A percentile compares a stretch with the other conserved stretches of the same genome.
These are phyloP conservation scores for Botryosphaeria dothidea DNA, from an alignment of 2,329 filamentous ascomycete species.

Conservation along the genomic window DNA sequence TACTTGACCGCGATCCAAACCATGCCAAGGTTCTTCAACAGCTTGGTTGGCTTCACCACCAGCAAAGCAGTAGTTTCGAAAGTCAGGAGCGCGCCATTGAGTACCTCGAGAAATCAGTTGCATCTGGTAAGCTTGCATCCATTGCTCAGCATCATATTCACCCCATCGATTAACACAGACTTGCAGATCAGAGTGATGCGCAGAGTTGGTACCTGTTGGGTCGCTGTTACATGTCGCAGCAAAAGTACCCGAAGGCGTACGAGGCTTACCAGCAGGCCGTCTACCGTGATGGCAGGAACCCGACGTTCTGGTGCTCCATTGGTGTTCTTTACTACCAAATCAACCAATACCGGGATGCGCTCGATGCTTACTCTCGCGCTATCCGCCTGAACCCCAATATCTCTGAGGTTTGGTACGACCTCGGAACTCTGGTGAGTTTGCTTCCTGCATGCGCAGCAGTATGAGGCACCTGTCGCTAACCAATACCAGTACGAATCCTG, in stretches of 20 bases:
- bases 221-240: constrained; percentile 98
- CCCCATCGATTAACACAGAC: background rate
- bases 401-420: constrained; percentile 98
- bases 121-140: constrained; percentile 65
- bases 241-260: constrained; percentile 98
- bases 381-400: constrained; percentile 98
- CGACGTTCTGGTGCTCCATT: constrained; percentile 99
- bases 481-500: constrained; percentile 83
- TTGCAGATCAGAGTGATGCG: constrained; percentile 82
- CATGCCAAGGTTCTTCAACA: constrained; percentile 98
- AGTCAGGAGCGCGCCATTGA: constrained; percentile 97
- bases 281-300: constrained; percentile 95
- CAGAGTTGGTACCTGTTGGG: constrained; percentile 99
- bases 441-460: constrained; percentile 8
- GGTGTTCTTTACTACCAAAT: constrained; percentile 99
- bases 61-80: constrained; percentile 86
- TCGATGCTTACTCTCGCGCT: constrained; percentile 95
- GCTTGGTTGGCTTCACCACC: constrained; percentile 95
- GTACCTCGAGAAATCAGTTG: constrained; percentile 94
- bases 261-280: constrained; percentile 99
- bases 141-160: too few relatives aligned
- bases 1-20: constrained; percentile 90
- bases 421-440: constrained; percentile 82
- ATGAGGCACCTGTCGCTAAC: constrained; percentile 23
- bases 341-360: constrained; percentile 96